A percentile compares a stretch with the other conserved stretches of the same genome.
Conservation (phyloP, 78 protist species). For the Pigoraptor vietnamica region DNA sequence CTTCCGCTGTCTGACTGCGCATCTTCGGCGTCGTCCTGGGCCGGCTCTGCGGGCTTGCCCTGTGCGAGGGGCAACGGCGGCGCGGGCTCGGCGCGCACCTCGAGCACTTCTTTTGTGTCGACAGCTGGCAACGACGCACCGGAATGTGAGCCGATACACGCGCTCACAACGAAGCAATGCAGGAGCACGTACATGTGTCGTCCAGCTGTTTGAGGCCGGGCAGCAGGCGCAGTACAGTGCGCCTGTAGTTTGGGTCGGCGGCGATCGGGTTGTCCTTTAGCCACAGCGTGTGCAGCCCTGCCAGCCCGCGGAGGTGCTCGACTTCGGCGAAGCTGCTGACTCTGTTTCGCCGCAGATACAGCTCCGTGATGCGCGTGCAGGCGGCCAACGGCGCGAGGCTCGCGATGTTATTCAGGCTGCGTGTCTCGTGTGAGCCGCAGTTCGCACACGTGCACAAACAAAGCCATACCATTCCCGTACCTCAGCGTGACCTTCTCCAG, state of each 20-base stretch:
- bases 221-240: not conserved
- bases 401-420: not conserved
- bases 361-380: not conserved
- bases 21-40: not conserved
- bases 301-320: not conserved
- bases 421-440: too few relatives aligned
- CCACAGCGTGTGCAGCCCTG: not conserved
- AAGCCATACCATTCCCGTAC: too few relatives aligned
- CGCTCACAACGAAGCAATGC: not conserved
- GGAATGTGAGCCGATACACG: not conserved
- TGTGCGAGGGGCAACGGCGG: not conserved
- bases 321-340: not conserved
- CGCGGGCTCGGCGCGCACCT: not conserved
- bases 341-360: not conserved
- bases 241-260: not conserved
- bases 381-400: not conserved
- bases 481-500: not conserved
- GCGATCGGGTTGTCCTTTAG: not conserved
- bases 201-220: not conserved
- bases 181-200: not conserved
- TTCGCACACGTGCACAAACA: too few relatives aligned
- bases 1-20: not conserved
- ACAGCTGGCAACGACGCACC: not conserved
- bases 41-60: not conserved
- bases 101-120: not conserved